phyloP scores from a whole-genome alignment of 2,329 filamentous ascomycete species.

The Coniosporium tulheliwenetii region DNA sequence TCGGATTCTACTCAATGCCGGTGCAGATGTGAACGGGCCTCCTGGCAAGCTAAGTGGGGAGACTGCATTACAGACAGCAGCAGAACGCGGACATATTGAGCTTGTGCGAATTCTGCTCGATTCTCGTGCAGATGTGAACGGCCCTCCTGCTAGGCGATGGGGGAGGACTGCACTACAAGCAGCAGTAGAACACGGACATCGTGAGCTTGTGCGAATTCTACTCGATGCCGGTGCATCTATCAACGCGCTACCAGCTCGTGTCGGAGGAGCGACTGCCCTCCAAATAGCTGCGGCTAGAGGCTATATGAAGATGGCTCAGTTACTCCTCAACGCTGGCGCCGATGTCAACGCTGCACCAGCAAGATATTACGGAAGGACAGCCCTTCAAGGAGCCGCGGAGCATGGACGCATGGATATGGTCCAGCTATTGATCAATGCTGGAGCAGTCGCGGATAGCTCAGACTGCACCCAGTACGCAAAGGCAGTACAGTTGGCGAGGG shows the following conservation, averaged over 20 bases:
- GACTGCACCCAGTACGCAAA: not conserved
- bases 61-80: too few species aligned
- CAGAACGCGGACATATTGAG: too few species aligned
- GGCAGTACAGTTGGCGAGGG: not conserved
- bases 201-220: not conserved
- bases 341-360: constrained; percentile 10
- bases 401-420: constrained; percentile 15
- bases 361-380: constrained; percentile 9
- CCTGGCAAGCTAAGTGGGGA: not conserved
- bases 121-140: too few species aligned
- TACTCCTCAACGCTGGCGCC: constrained; percentile 10
- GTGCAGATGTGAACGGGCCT: too few species aligned
- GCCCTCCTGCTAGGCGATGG: not conserved
- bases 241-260: not conserved
- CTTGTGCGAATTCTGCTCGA: too few species aligned
- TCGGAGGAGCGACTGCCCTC: not conserved
- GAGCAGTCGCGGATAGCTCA: constrained; percentile 3
- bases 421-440: constrained; percentile 11
- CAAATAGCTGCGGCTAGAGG: constrained; percentile 1
- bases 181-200: not conserved
- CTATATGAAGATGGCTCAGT: not conserved
- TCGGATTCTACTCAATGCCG: too few species aligned
- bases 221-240: not conserved
- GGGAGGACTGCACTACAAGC: not conserved
- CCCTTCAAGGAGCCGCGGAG: constrained; percentile 16